These are phyloP conservation scores for Candida neerlandica DNA, from an alignment of 1,139 yeast species.

Conservation along the genomic window DNA sequence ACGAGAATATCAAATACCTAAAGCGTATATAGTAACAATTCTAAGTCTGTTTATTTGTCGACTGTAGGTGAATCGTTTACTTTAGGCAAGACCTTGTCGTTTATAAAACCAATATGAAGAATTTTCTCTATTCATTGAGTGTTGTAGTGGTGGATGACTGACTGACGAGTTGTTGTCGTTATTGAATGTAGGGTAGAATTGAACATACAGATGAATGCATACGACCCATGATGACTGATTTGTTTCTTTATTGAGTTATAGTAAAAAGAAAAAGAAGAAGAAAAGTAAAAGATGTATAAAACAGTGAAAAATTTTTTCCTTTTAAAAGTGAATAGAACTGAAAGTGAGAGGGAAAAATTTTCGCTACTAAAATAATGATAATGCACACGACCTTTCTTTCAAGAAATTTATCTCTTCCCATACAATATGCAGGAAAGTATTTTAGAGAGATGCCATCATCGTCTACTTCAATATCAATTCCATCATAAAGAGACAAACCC, in stretches of 20 bases:
- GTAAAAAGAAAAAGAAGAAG: conserved; percentile 16
- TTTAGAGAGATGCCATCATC: background rate
- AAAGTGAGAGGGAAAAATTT: conserved; percentile 3
- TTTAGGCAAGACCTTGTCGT: conserved; percentile 37
- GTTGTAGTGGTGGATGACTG: background rate
- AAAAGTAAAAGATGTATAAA: conserved; percentile 17
- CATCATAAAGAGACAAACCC: too few species aligned
- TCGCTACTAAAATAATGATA: conserved; percentile 2
- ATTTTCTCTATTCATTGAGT: background rate
- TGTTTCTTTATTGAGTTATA: conserved; percentile 19
- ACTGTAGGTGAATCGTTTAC: conserved; percentile 25
- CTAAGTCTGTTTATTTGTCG: conserved; percentile 14
- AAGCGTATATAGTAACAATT: conserved; percentile 26
- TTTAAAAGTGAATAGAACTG: conserved; percentile 1
- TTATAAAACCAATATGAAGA: conserved; percentile 1
- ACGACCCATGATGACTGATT: conserved; percentile 73
- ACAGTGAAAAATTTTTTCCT: conserved; percentile 17
- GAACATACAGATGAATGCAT: conserved; percentile 77
- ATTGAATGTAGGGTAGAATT: background rate
- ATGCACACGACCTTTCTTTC: conserved; percentile 14
- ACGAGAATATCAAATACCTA: conserved; percentile 33
- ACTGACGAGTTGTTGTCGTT: background rate
- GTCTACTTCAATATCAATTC: too few species aligned
- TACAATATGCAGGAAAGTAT: conserved; percentile 1
- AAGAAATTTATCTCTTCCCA: background rate